A percentile compares a stretch with the other conserved stretches of the same genome.
Conservation (phyloP, 2,329 filamentous ascomycete genomes). For the Pseudogymnoascus sp. region DNA sequence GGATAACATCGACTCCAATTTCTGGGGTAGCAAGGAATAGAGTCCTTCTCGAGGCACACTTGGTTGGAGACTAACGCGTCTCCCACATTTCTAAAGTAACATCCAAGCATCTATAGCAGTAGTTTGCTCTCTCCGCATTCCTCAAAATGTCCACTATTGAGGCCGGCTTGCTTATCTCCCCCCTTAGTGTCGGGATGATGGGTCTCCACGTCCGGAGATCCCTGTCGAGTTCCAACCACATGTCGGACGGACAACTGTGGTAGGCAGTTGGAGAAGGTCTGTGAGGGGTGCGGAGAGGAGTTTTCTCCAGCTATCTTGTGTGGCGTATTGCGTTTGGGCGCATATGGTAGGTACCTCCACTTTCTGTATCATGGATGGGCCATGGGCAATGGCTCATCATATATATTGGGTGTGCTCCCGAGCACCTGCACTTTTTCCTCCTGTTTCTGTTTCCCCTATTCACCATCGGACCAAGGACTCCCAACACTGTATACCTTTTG, state of each 20-base stretch:
- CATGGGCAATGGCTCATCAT: background rate
- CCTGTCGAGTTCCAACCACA: background rate
- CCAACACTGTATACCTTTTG: background rate
- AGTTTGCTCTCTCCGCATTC: background rate
- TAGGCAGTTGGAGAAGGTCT: background rate
- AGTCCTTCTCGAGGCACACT: background rate
- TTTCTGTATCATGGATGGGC: background rate
- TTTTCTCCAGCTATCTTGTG: background rate
- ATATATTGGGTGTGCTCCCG: background rate
- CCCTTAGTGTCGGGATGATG: slow-evolving; percentile 1
- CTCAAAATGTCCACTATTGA: background rate
- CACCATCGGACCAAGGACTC: background rate
- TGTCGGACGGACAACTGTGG: background rate
- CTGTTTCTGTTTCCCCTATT: background rate
- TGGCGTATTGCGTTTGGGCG: background rate
- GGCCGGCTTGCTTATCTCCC: background rate
- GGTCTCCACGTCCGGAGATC: background rate
- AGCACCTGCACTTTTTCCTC: background rate
- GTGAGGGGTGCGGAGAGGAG: slow-evolving; percentile 1
- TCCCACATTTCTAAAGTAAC: background rate
- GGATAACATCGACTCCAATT: background rate
- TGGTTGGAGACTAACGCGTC: background rate
- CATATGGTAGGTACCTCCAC: background rate
- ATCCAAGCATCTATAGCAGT: background rate
- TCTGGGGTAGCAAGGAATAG: slow-evolving; percentile 3